phyloP scores from a whole-genome alignment of 768 basidiomycete genomes.

The Imleria badia region DNA sequence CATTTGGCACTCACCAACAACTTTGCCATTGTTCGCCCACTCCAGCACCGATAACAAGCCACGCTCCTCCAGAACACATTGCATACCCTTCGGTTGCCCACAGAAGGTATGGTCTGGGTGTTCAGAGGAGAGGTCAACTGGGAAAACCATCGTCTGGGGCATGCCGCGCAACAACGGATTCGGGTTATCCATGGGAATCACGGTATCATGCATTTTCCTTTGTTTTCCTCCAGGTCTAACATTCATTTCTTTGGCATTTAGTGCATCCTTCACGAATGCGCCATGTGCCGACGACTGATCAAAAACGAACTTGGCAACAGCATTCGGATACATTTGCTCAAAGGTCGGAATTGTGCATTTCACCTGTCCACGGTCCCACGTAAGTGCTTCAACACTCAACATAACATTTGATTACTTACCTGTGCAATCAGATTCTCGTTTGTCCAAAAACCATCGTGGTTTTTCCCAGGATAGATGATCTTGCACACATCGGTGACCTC shows the following conservation, averaged over 20 bases:
- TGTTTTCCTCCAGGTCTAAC: slow-evolving; percentile 23
- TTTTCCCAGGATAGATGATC: slow-evolving; percentile 27
- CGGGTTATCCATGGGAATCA: slow-evolving; percentile 22
- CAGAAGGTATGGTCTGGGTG: neutral
- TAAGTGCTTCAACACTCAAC: neutral
- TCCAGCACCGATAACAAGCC: neutral
- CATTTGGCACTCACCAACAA: too few species aligned
- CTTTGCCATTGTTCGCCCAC: too few species aligned
- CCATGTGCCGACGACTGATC: neutral
- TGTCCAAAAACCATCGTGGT: slow-evolving; percentile 25
- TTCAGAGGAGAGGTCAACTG: neutral
- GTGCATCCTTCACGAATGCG: slow-evolving; percentile 10
- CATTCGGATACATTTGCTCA: slow-evolving; percentile 2
- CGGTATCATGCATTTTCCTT: slow-evolving; percentile 12
- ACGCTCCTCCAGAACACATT: slow-evolving; percentile 26
- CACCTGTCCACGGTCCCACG: neutral
- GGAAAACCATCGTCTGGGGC: slow-evolving; percentile 37
- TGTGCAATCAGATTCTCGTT: slow-evolving; percentile 18
- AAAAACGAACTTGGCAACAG: too few species aligned
- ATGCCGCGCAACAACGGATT: neutral
- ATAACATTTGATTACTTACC: neutral
- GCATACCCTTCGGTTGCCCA: slow-evolving; percentile 24
- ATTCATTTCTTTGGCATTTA: slow-evolving; percentile 31
- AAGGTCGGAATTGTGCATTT: slow-evolving; percentile 19
- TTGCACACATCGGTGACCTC: neutral